Evolutionary conservation across 441 rosid genomes (phyloP).

Genomic region (Corymbia calophylla): DNA sequence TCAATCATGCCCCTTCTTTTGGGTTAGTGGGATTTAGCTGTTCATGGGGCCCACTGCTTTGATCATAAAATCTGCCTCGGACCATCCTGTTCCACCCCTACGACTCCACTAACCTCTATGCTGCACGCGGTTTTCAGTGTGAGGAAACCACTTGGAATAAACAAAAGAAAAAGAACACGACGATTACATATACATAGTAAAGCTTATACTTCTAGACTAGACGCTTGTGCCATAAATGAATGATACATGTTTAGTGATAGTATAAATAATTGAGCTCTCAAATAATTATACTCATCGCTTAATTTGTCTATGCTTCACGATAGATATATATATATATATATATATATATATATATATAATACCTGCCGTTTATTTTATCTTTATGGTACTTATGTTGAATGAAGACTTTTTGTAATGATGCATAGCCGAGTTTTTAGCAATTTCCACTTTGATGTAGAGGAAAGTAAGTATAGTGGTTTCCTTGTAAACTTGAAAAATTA

Average conservation of each 20-base stretch:
- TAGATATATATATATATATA: not conserved
- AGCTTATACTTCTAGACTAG: not conserved
- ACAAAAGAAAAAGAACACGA: not conserved
- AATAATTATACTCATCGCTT: not conserved
- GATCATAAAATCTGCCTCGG: not conserved
- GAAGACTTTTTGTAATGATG: not conserved
- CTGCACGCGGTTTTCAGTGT: not conserved
- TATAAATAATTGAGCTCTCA: not conserved
- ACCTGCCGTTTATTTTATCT: not conserved
- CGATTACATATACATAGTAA: not conserved
- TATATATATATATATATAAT: too few relatives aligned
- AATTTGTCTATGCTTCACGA: not conserved
- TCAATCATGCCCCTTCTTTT: not conserved
- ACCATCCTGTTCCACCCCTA: not conserved
- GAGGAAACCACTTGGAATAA: not conserved
- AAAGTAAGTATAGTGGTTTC: not conserved
- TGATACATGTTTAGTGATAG: fast-evolving
- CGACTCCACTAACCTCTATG: not conserved
- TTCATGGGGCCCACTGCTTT: not conserved
- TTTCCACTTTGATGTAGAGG: not conserved
- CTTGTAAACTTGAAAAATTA: too few relatives aligned
- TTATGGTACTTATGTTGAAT: too few relatives aligned
- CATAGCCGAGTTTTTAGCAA: not conserved
- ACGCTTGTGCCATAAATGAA: not conserved
- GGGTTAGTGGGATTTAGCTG: not conserved